Percentiles rank a stretch among this genome's conserved stretches.
phyloP scores from a whole-genome alignment of 2,329 filamentous ascomycete genomes.

The Ophiosphaerella narmari region DNA sequence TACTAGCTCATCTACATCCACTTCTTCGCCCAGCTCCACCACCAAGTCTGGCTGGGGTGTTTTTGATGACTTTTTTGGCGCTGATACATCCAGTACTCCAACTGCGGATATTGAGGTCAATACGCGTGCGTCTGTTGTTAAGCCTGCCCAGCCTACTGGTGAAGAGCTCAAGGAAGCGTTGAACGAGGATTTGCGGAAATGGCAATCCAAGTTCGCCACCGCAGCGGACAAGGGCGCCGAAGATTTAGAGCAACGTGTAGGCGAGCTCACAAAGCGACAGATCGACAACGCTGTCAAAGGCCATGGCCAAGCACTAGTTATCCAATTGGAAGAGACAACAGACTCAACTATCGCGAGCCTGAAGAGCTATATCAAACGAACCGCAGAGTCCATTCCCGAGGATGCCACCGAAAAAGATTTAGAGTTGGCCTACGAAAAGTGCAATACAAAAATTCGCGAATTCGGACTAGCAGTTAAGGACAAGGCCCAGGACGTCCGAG shows the following conservation, averaged over 20 bases:
- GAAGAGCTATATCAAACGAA: conserved; percentile 66
- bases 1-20: conserved; percentile 25
- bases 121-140: conserved; percentile 15
- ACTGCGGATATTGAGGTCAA: conserved; percentile 20
- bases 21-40: conserved; percentile 24
- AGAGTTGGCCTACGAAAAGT: conserved; percentile 57
- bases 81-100: conserved; percentile 24
- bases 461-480: conserved; percentile 76
- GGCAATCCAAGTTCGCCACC: conserved; percentile 86
- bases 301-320: conserved; percentile 69
- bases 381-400: conserved; percentile 61
- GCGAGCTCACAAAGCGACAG: conserved; percentile 74
- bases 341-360: conserved; percentile 67
- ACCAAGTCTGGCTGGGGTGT: conserved; percentile 35
- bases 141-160: conserved; percentile 31
- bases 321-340: conserved; percentile 70
- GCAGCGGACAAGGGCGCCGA: conserved; percentile 84
- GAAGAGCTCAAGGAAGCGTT: conserved; percentile 64
- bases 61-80: conserved; percentile 36
- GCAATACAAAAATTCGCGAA: conserved; percentile 63
- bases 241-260: conserved; percentile 65
- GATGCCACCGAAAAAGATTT: conserved; percentile 59
- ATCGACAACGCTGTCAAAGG: conserved; percentile 67
- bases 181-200: conserved; percentile 75
- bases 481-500: conserved; percentile 74